Evolutionary conservation across 257 asterid genomes (phyloP).

Genomic region (Perilla frutescens): DNA sequence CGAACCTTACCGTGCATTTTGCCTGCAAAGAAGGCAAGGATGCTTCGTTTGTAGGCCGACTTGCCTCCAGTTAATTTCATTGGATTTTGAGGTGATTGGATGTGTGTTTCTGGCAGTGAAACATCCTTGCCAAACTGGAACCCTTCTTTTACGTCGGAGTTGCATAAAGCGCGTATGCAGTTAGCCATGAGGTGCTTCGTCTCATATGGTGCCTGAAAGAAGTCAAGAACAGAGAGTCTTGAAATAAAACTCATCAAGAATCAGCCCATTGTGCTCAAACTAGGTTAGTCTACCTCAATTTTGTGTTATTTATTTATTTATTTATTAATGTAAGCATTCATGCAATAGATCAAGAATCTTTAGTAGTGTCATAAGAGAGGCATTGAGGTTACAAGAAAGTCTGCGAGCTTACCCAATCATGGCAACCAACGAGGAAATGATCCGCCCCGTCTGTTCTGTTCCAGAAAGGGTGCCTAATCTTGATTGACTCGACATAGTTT

Average conservation of each 20-base stretch:
- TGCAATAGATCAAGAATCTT: neutral
- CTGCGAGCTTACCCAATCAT: slow-evolving; percentile 50
- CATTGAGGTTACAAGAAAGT: neutral
- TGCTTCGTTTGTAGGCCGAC: slow-evolving; percentile 39
- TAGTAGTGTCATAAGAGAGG: neutral
- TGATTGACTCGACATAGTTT: slow-evolving; percentile 37
- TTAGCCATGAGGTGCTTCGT: slow-evolving; percentile 44
- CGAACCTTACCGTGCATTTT: slow-evolving; percentile 54
- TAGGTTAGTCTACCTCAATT: neutral
- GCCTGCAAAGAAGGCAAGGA: slow-evolving; percentile 57
- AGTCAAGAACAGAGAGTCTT: neutral
- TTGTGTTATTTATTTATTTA: neutral
- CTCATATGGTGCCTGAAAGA: slow-evolving; percentile 45
- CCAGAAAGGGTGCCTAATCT: slow-evolving; percentile 43
- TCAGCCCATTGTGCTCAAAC: neutral
- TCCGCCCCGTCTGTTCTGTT: slow-evolving; percentile 49
- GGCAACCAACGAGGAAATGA: slow-evolving; percentile 57
- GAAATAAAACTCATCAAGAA: neutral
- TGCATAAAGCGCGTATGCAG: slow-evolving; percentile 50
- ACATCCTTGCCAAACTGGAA: slow-evolving; percentile 50
- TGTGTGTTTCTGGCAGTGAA: slow-evolving; percentile 45
- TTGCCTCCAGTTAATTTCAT: slow-evolving; percentile 36
- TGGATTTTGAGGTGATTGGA: slow-evolving; percentile 47
- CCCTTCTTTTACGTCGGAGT: slow-evolving; percentile 50
- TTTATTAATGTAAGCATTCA: neutral